These are phyloP conservation scores for Lachnellula suecica DNA, from an alignment of 2,329 filamentous ascomycete species.

Conservation along the genomic window DNA sequence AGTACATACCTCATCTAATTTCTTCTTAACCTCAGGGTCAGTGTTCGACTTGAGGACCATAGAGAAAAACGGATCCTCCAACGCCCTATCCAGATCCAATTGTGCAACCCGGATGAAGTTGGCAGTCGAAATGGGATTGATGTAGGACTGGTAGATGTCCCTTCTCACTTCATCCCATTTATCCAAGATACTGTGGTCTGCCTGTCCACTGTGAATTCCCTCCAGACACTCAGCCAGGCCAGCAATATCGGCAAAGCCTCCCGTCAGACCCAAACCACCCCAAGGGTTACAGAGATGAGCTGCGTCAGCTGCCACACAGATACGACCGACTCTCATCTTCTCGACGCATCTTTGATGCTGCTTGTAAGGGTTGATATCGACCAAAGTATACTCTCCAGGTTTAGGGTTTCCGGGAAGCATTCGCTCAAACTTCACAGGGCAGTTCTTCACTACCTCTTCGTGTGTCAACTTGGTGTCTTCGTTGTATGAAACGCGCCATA, in stretches of 20 bases:
- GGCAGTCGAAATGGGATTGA: constrained; percentile 38
- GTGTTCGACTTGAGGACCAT: constrained; percentile 27
- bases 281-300: constrained; percentile 48
- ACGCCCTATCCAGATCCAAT: constrained; percentile 29
- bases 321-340: constrained; percentile 42
- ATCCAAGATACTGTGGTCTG: constrained; percentile 37
- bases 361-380: constrained; percentile 48
- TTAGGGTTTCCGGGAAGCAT: constrained; percentile 59
- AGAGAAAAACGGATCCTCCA: constrained; percentile 36
- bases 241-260: constrained; percentile 61
- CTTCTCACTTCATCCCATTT: constrained; percentile 38
- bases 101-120: constrained; percentile 36
- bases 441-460: constrained; percentile 52
- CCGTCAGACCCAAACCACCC: constrained; percentile 61
- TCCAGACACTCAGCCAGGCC: constrained; percentile 58
- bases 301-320: constrained; percentile 46
- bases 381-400: constrained; percentile 53
- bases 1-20: constrained; percentile 1
- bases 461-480: constrained; percentile 50
- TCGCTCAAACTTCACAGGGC: constrained; percentile 51
- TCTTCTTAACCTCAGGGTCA: constrained; percentile 2
- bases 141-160: constrained; percentile 35
- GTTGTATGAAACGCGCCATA: constrained; percentile 64
- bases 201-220: constrained; percentile 34
- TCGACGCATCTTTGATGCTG: constrained; percentile 46